A percentile compares a stretch with the other conserved stretches of the same genome.
Evolutionary conservation across 345 rosid genomes (phyloP).

Genomic region (Gossypium anomalum): DNA sequence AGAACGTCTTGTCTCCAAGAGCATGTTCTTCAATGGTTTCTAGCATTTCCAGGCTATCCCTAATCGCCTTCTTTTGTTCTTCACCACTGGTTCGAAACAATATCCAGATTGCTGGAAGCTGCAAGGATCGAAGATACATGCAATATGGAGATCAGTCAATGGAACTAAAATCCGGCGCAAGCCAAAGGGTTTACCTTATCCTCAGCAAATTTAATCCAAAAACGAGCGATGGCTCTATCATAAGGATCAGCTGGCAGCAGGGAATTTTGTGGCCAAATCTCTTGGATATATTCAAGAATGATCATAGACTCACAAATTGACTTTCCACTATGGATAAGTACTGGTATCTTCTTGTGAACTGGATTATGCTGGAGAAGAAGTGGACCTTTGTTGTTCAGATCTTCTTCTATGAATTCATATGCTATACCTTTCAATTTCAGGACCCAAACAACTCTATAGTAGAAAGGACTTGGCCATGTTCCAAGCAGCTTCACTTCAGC

Average conservation of each 20-base stretch:
- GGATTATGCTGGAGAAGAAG: conserved; percentile 28
- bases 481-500: conserved; percentile 25
- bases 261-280: conserved; percentile 28
- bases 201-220: conserved; percentile 30
- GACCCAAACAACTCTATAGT: conserved; percentile 27
- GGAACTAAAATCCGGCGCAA: neutral
- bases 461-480: conserved; percentile 27
- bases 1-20: conserved; percentile 13
- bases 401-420: conserved; percentile 29
- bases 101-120: conserved; percentile 16
- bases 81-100: neutral
- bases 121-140: neutral
- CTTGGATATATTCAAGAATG: conserved; percentile 33
- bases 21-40: conserved; percentile 16
- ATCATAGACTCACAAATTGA: conserved; percentile 33
- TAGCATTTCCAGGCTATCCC: conserved; percentile 15
- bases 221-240: conserved; percentile 25
- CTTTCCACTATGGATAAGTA: conserved; percentile 31
- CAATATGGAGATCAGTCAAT: neutral
- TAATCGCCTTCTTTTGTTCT: conserved; percentile 12
- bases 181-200: conserved; percentile 25
- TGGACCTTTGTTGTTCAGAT: conserved; percentile 28
- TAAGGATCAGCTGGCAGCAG: conserved; percentile 26
- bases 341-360: conserved; percentile 31
- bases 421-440: conserved; percentile 31